Base-by-base conservation (phyloP, 495 filamentous ascomycete genomes). In the Penicillium bialowiezense region DNA sequence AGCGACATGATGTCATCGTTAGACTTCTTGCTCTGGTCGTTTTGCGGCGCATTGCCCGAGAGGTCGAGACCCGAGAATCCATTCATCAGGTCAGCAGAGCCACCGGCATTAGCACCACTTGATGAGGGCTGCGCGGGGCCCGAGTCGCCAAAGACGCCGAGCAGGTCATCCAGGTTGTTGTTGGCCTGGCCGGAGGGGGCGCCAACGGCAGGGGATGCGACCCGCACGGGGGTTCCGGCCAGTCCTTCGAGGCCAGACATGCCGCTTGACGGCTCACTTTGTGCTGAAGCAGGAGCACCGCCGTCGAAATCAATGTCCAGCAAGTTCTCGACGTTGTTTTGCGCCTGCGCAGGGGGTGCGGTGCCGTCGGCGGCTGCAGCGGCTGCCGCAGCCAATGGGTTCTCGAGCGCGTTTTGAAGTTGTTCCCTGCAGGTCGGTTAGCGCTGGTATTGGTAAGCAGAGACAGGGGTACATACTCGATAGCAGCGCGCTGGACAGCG, bases 291-390 rank as follows among this genome's bases (percentile, higher is more conserved):
- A 0, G 93, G 95, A 18, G 89, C 93, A 5, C 88, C 85, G 23
- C 93, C 95, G 62, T 97, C 93, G 66, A 97, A 97, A 72, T 98
- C 93, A 60, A 98, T 97, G 68, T 98, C 93, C 47, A 98, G 79
- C 28, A 98, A 77, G 60, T 97, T 98, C 65, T 98, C 93, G 52
- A 88, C 82, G 63, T 96, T 96, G 73, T 59, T 85, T 69, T 91
- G 85, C 15, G 76, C 48, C 50, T 77, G 73, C 19, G 73, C 60
- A 24, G 74, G 63, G 21, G 74, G 62, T 6, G 76, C 56, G 20
- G 71, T 66, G 39, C 84, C 83, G 23, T 75, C 73, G 17, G 81
- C 81, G 5, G 84, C 84, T 0, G 85, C 86, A 3, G 85, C 85
- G 0, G 87, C 88, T 1, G 87, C 88, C 1, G 88, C 90, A 12